phyloP scores from a whole-genome alignment of 2,329 filamentous ascomycete genomes.

The Epichloe sylvatica region DNA sequence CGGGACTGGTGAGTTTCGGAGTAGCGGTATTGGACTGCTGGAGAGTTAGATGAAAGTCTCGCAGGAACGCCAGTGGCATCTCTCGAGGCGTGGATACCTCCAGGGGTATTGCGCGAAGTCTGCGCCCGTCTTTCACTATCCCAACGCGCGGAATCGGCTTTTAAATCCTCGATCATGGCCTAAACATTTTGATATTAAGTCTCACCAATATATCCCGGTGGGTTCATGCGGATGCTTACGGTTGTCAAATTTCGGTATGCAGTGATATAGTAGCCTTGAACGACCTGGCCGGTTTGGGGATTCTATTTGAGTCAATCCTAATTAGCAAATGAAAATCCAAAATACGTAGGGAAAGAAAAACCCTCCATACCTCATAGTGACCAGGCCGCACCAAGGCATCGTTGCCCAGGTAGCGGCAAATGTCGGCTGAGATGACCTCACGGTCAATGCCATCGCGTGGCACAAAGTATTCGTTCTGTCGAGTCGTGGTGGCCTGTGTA shows the following conservation, averaged over 20 bases:
- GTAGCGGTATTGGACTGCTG: constrained; percentile 43
- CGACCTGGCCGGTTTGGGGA: constrained; percentile 42
- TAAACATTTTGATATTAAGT: constrained; percentile 14
- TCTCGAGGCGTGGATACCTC: constrained; percentile 45
- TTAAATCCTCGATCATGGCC: constrained; percentile 51
- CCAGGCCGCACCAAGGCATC: constrained; percentile 67
- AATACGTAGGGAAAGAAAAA: neutral
- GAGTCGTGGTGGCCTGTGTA: constrained; percentile 26
- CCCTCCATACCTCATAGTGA: constrained; percentile 49
- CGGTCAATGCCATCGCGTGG: constrained; percentile 68
- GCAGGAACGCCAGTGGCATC: constrained; percentile 31
- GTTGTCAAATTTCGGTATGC: constrained; percentile 67
- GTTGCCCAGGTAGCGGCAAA: constrained; percentile 71
- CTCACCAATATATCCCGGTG: neutral
- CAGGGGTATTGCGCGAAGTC: constrained; percentile 36
- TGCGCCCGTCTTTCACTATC: constrained; percentile 45
- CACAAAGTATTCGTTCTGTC: constrained; percentile 68
- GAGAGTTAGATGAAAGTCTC: constrained; percentile 44
- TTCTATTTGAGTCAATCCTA: constrained; percentile 24
- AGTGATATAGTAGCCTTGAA: constrained; percentile 62
- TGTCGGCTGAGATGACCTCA: constrained; percentile 73
- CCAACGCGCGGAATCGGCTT: constrained; percentile 48
- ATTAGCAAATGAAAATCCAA: neutral
- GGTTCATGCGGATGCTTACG: constrained; percentile 34
- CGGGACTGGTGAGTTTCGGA: constrained; percentile 36